A percentile compares a stretch with the other conserved stretches of the same genome.
Evolutionary conservation across 208 protist genomes (phyloP).

Genomic region (Trypanosoma boissoni): DNA sequence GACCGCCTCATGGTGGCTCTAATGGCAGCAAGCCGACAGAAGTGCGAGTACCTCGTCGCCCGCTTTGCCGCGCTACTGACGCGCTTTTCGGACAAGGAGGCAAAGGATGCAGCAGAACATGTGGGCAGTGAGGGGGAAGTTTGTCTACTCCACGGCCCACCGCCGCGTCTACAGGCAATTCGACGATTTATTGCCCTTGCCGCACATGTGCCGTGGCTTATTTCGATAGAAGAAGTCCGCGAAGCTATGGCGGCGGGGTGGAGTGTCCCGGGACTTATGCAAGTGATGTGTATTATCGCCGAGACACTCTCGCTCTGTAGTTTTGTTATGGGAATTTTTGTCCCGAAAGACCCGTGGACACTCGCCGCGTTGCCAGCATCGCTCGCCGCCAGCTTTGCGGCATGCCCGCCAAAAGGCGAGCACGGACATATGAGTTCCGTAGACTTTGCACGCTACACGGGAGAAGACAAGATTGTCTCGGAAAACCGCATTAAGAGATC

Average conservation of each 20-base stretch:
- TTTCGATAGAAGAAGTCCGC: conserved; percentile 47
- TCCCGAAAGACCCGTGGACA: conserved; percentile 69
- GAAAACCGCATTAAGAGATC: conserved; percentile 68
- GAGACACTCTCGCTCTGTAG: conserved; percentile 68
- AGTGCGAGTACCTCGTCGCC: conserved; percentile 76
- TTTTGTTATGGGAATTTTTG: conserved; percentile 75
- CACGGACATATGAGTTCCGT: background rate
- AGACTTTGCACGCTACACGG: conserved; percentile 50
- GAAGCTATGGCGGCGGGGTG: conserved; percentile 44
- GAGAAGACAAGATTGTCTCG: conserved; percentile 59
- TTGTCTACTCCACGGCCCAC: conserved; percentile 67
- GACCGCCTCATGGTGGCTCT: conserved; percentile 77
- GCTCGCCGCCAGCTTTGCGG: conserved; percentile 13
- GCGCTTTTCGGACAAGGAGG: conserved; percentile 36
- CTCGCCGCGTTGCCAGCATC: conserved; percentile 46
- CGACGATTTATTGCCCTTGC: conserved; percentile 74
- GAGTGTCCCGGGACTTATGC: conserved; percentile 80
- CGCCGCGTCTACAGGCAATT: conserved; percentile 44
- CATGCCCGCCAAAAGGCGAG: conserved; percentile 27
- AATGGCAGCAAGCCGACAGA: conserved; percentile 78
- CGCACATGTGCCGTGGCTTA: conserved; percentile 73
- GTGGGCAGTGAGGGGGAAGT: conserved; percentile 10
- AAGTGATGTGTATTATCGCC: conserved; percentile 62
- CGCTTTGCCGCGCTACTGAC: conserved; percentile 65
- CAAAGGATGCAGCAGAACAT: conserved; percentile 9